Evolutionary conservation across 805 yeast genomes (phyloP), one percentile per base, ranked within the genome.

Genomic region (Cyberlindnera suaveolens): DNA sequence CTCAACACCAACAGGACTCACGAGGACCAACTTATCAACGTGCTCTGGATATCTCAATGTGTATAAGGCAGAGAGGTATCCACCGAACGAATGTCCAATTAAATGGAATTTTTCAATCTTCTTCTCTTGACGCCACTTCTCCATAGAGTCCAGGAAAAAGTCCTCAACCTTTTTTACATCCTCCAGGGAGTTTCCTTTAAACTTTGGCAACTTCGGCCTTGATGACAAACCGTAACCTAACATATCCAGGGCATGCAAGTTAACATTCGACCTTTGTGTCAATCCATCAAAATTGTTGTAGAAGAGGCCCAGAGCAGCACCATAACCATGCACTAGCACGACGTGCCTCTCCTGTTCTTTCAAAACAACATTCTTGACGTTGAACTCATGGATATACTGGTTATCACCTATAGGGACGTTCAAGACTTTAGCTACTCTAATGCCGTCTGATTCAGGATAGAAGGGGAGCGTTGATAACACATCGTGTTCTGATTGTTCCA

Each of bases 241-340:
- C 54, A 78, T 54, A 55, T 80, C 88, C 34, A 78, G 61, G 1
- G 82, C 84, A 58, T 79, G 86, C 36, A 80, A 59, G 40, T 69
- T 68, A 13, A 71, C 67, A 4, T 84, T 85, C 0, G 79, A 78
- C 14, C 73, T 64, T 19, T 66, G 47, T 4, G 72, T 60, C 37
- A 79, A 55, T 1, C 63, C 66, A 45, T 77, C 80, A 50, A 82
- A 73, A 58, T 85, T 85, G 48, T 76, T 77, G 54, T 77, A 70
- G 53, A 82, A 86, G 47, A 85, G 75, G 0, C 91, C 95, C 27
- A 84, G 66, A 2, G 89, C 86, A 0, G 95, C 95, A 4, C 93
- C 95, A 55, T 85, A 87, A 1, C 96, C 96, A 60, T 88, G 96
- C 6, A 87, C 67, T 34, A 86, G 61, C 2, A 88, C 88, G 13